phyloP scores from a whole-genome alignment of 2,329 filamentous ascomycete species.

The Hymenoscyphus occultus region DNA sequence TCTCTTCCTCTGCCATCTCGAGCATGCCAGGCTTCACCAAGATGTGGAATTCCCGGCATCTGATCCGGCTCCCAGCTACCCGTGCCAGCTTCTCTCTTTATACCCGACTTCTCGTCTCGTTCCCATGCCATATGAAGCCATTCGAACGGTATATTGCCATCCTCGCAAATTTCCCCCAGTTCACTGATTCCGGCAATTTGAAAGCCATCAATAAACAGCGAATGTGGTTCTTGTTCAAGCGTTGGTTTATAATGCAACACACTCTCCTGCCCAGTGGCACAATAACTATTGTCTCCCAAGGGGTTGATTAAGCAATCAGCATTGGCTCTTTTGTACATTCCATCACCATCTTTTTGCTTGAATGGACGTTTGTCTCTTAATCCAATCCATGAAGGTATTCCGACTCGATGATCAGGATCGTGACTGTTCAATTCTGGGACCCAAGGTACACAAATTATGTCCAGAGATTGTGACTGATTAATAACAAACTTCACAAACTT shows the following conservation, averaged over 20 bases:
- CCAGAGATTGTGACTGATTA: background rate
- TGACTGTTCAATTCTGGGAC: too few relatives aligned
- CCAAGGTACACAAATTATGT: slow-evolving; percentile 3
- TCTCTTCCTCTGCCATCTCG: background rate
- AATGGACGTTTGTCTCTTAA: background rate
- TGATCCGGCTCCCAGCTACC: background rate
- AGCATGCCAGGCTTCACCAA: background rate
- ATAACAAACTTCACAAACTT: background rate
- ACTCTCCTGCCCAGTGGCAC: background rate
- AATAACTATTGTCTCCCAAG: background rate
- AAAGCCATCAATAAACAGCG: background rate
- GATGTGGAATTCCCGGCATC: background rate
- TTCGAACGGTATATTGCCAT: background rate
- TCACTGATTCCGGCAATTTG: background rate
- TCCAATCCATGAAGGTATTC: background rate
- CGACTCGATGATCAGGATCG: background rate
- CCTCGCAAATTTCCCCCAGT: background rate
- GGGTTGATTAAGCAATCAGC: background rate
- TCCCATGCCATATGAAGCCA: slow-evolving; percentile 4
- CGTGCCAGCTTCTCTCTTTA: too few relatives aligned
- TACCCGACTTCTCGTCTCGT: background rate
- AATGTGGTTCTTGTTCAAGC: background rate
- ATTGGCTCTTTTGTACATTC: background rate
- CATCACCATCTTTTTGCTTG: background rate
- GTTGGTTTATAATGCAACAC: background rate